phyloP scores from a whole-genome alignment of 331 rosid species.

The Spiraea crenata region DNA sequence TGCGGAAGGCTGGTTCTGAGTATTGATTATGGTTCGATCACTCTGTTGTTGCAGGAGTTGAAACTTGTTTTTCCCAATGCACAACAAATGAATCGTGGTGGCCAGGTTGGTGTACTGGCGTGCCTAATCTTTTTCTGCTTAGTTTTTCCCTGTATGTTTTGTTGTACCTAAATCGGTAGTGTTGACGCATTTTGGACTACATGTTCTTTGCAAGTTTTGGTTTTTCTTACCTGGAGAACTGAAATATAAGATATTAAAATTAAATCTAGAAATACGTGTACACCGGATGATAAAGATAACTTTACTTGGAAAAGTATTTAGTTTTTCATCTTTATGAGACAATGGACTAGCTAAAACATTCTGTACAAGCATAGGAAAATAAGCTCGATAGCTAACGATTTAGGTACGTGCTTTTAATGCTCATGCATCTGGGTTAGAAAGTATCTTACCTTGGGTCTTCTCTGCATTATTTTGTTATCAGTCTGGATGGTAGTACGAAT shows the following conservation, averaged over 20 bases:
- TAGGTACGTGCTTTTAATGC: not conserved
- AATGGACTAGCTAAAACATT: not conserved
- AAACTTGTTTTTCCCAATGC: constrained; percentile 87
- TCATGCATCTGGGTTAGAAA: not conserved
- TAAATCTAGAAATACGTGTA: not conserved
- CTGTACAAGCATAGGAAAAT: not conserved
- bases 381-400: not conserved
- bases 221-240: not conserved
- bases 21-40: constrained; percentile 12
- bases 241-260: not conserved
- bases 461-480: not conserved
- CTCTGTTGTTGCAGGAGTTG: constrained; percentile 57
- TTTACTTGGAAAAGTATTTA: not conserved
- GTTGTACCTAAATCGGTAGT: not conserved
- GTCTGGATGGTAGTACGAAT: not conserved
- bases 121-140: not conserved
- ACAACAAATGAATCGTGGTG: constrained; percentile 89
- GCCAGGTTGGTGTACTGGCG: constrained; percentile 64
- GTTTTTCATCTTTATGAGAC: not conserved
- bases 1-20: constrained; percentile 5
- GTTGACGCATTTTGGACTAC: not conserved
- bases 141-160: not conserved
- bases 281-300: not conserved
- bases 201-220: not conserved
- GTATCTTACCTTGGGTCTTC: not conserved